Evolutionary conservation across 108 stramenopile species (phyloP).

Genomic region (Epithemia pelagica): DNA sequence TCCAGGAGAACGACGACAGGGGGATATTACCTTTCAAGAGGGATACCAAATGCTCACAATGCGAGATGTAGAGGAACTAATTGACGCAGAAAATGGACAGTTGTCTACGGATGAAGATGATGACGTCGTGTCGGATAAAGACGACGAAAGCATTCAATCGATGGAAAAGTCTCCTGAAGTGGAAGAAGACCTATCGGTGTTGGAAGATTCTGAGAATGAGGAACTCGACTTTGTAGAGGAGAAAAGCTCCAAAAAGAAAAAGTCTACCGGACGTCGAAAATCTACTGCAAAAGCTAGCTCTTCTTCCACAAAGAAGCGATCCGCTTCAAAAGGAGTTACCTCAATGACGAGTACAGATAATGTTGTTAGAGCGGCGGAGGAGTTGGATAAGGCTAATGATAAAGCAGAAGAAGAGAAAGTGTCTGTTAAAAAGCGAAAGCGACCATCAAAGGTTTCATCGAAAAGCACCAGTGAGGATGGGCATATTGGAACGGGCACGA

Average conservation of each 20-base stretch:
- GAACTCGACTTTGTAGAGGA: too few relatives aligned
- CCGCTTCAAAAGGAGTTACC: too few relatives aligned
- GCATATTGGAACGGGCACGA: too few relatives aligned
- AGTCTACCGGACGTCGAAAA: slow-evolving; percentile 4
- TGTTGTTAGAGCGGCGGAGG: neutral
- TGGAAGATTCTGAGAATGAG: neutral
- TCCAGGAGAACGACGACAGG: slow-evolving; percentile 27
- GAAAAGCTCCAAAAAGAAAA: slow-evolving; percentile 9
- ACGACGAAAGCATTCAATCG: slow-evolving; percentile 4
- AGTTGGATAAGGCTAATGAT: neutral
- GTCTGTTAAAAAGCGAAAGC: neutral
- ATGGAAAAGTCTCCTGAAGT: neutral
- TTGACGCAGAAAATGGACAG: slow-evolving; percentile 1
- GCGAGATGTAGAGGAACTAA: neutral
- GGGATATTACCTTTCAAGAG: slow-evolving; percentile 17
- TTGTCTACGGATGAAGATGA: slow-evolving; percentile 13
- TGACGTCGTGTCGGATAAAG: neutral
- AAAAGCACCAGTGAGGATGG: neutral
- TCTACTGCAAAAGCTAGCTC: neutral
- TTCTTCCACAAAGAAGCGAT: slow-evolving; percentile 5
- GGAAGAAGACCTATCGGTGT: slow-evolving; percentile 14
- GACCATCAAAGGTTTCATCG: neutral
- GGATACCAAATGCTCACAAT: slow-evolving; percentile 16
- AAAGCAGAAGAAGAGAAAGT: neutral
- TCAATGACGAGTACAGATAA: too few relatives aligned